These are phyloP conservation scores for Lolium perenne DNA, from an alignment of 176 grass and related monocot species.

Conservation along the genomic window DNA sequence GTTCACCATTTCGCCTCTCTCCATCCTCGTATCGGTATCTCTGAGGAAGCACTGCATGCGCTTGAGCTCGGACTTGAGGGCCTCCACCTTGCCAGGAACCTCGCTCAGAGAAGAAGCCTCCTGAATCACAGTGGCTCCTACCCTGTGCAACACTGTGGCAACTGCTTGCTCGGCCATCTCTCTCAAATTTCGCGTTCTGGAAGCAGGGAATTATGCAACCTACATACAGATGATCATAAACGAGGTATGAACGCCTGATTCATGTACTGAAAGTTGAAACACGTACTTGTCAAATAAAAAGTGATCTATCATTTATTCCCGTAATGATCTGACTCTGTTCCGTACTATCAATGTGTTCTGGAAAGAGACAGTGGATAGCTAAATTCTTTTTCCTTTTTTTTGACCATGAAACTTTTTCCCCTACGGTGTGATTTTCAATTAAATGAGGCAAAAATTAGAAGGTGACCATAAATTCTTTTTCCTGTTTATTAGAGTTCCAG, in stretches of 20 bases:
- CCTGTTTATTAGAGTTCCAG: neutral
- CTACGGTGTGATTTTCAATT: too few species aligned
- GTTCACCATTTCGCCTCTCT: conserved; percentile 24
- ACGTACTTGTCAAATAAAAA: neutral
- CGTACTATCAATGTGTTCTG: neutral
- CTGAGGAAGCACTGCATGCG: conserved; percentile 24
- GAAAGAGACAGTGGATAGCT: neutral
- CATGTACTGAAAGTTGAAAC: neutral
- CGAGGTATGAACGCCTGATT: neutral
- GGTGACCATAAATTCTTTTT: neutral
- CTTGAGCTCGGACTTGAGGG: conserved; percentile 18
- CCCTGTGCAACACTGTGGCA: neutral
- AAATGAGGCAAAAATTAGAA: too few species aligned
- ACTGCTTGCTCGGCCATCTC: conserved; percentile 19
- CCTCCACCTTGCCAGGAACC: conserved; percentile 27
- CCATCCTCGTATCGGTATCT: conserved; percentile 21
- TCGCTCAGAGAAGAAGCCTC: neutral
- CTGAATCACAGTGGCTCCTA: neutral
- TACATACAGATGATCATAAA: conserved; percentile 2
- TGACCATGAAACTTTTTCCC: too few species aligned
- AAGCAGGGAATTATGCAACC: neutral
- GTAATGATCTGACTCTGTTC: neutral
- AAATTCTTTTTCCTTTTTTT: too few species aligned
- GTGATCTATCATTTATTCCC: neutral
- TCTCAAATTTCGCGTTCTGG: neutral